A percentile compares a stretch with the other conserved stretches of the same genome.
These are phyloP conservation scores for Hypholoma sublateritium DNA, from an alignment of 768 basidiomycete genomes.

Conservation along the genomic window DNA sequence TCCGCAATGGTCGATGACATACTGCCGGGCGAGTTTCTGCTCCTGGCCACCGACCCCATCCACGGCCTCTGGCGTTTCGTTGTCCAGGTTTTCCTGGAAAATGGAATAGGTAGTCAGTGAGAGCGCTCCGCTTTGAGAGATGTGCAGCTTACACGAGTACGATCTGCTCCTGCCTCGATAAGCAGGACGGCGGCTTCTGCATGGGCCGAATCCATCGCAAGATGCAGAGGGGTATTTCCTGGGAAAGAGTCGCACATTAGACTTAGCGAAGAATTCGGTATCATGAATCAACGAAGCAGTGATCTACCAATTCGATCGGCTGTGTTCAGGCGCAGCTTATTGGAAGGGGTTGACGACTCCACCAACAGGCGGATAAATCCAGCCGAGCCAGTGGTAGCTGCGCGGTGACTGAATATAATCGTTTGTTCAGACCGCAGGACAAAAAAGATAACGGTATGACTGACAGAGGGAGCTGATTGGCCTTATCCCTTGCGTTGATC, in stretches of 20 bases:
- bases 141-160: constrained; percentile 64
- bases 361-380: constrained; percentile 88
- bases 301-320: constrained; percentile 72
- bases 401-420: constrained; percentile 73
- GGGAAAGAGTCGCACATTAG: constrained; percentile 14
- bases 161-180: constrained; percentile 95
- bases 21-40: constrained; percentile 75
- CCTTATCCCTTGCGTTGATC: constrained; percentile 94
- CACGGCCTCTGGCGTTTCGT: constrained; percentile 83
- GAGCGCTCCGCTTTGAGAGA: neutral
- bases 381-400: constrained; percentile 91
- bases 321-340: constrained; percentile 85
- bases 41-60: constrained; percentile 90
- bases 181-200: constrained; percentile 87
- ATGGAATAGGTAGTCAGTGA: constrained; percentile 12
- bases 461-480: constrained; percentile 88
- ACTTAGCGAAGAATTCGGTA: constrained; percentile 15
- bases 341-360: constrained; percentile 71
- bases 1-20: constrained; percentile 77
- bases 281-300: constrained; percentile 20
- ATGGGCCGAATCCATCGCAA: constrained; percentile 96
- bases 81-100: constrained; percentile 77
- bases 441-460: constrained; percentile 28
- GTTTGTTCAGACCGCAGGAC: constrained; percentile 18
- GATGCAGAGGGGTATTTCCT: constrained; percentile 96